phyloP scores from a whole-genome alignment of 805 yeast genomes.

The Saccharomycopsis oosterbeekiorum region DNA sequence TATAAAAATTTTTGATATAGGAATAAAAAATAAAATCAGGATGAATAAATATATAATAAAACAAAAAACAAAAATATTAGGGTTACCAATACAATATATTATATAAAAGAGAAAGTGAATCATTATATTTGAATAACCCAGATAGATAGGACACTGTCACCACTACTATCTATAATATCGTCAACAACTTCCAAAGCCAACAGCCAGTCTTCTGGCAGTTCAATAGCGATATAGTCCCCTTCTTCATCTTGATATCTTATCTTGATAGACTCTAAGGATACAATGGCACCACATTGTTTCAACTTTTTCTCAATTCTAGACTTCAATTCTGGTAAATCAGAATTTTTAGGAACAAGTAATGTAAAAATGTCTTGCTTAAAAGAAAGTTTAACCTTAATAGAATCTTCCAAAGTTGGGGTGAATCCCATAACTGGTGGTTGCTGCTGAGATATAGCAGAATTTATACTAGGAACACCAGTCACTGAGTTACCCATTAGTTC shows the following conservation, averaged over 20 bases:
- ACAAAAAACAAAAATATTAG: neutral
- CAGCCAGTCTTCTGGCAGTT: constrained; percentile 78
- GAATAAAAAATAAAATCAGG: neutral
- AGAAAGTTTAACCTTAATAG: constrained; percentile 31
- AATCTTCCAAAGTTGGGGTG: constrained; percentile 28
- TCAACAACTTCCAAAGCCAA: constrained; percentile 68
- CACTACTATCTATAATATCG: constrained; percentile 28
- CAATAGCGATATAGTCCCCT: constrained; percentile 82
- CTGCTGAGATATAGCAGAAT: neutral
- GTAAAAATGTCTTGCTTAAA: constrained; percentile 48
- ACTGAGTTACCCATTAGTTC: neutral
- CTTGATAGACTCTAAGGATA: constrained; percentile 33
- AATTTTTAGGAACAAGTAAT: constrained; percentile 47
- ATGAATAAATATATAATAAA: neutral
- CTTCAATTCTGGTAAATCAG: constrained; percentile 42
- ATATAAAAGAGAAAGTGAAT: neutral
- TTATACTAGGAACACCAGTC: neutral
- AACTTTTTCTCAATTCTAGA: constrained; percentile 50
- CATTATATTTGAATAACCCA: constrained; percentile 27
- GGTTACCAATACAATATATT: neutral
- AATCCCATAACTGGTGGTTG: neutral
- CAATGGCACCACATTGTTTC: constrained; percentile 39
- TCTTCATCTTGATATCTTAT: constrained; percentile 89
- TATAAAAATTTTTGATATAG: neutral
- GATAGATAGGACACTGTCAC: constrained; percentile 37